A percentile compares a stretch with the other conserved stretches of the same genome.
These are phyloP conservation scores for Lipomyces mesembrius DNA, from an alignment of 805 yeast genomes.

Conservation along the genomic window DNA sequence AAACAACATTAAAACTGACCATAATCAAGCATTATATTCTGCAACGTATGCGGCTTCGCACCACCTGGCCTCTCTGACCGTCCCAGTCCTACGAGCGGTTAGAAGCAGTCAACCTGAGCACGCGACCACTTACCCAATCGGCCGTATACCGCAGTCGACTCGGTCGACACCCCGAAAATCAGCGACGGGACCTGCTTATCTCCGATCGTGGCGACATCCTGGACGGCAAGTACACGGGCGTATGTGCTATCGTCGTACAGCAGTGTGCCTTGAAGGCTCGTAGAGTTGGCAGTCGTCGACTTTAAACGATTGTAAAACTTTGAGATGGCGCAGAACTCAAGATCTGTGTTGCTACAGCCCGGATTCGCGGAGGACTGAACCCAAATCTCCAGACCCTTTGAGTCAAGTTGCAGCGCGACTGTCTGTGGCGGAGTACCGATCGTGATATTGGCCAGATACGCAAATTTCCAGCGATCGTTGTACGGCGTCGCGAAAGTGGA, in stretches of 20 bases:
- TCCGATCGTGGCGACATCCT: slow-evolving; percentile 51
- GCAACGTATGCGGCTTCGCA: background rate
- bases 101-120: background rate
- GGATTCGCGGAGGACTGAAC: slow-evolving; percentile 42
- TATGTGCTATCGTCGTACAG: slow-evolving; percentile 53
- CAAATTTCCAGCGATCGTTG: slow-evolving; percentile 24
- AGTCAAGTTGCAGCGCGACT: slow-evolving; percentile 62
- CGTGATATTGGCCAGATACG: slow-evolving; percentile 42
- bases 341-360: slow-evolving; percentile 7
- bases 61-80: background rate
- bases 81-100: background rate
- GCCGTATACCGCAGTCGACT: slow-evolving; percentile 24
- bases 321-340: slow-evolving; percentile 20
- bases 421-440: slow-evolving; percentile 63
- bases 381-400: slow-evolving; percentile 79
- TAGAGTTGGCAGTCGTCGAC: slow-evolving; percentile 8
- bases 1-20: background rate
- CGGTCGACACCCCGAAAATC: slow-evolving; percentile 22
- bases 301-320: slow-evolving; percentile 6
- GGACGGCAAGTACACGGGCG: slow-evolving; percentile 62
- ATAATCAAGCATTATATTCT: background rate
- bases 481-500: slow-evolving; percentile 4
- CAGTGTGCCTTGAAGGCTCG: slow-evolving; percentile 42
- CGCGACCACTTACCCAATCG: slow-evolving; percentile 16
- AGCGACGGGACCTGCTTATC: background rate